phyloP scores from a whole-genome alignment of 164 flowering plant genomes.

The Vitis amurensis region DNA sequence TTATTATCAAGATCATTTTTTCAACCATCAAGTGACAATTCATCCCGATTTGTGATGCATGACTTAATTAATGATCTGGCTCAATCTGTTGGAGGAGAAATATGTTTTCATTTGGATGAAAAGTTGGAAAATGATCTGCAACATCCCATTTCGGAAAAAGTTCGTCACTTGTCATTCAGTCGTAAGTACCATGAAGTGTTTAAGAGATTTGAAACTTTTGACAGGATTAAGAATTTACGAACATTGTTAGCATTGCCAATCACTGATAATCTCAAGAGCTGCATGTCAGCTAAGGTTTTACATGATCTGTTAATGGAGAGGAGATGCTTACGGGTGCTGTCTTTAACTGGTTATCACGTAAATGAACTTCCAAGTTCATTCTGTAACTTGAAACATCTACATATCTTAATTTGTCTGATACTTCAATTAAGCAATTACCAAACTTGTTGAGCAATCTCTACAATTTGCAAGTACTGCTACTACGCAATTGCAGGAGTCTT shows the following conservation, averaged over 20 bases:
- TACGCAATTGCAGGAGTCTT: neutral
- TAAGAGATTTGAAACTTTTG: neutral
- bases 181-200: no score
- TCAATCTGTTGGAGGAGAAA: neutral
- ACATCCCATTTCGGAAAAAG: no score
- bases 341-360: no score
- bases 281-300: no score
- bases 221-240: neutral
- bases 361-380: neutral
- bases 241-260: no score
- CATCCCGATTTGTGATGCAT: neutral
- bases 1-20: slow-evolving; percentile 3
- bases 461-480: slow-evolving; percentile 1
- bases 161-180: neutral
- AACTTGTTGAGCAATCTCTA: neutral
- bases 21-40: neutral
- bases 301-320: no score
- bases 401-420: neutral
- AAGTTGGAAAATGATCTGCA: neutral
- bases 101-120: no score
- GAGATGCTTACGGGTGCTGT: no score
- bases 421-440: neutral
- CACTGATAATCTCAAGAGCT: no score
- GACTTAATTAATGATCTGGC: slow-evolving; percentile 7
- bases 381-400: slow-evolving; percentile 2